phyloP scores from a whole-genome alignment of 306 rosid genomes.

The Elaeagnus macrophylla region DNA sequence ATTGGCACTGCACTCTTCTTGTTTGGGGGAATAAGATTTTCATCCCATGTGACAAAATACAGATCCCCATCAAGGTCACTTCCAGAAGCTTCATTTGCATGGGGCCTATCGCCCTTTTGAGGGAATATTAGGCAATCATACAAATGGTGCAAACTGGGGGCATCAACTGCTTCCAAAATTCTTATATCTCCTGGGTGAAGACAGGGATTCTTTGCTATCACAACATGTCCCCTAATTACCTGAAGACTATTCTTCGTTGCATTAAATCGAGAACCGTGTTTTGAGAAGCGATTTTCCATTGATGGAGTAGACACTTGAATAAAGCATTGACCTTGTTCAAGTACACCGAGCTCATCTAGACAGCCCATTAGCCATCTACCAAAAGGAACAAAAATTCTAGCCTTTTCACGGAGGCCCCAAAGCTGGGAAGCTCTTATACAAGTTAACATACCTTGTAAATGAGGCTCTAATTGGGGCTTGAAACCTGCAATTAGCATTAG shows the following conservation, averaged over 20 bases:
- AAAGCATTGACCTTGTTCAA: conserved; percentile 79
- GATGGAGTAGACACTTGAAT: conserved; percentile 69
- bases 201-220: conserved; percentile 80
- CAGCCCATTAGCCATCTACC: conserved; percentile 92
- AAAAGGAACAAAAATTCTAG: conserved; percentile 69
- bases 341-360: conserved; percentile 59
- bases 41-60: conserved; percentile 91
- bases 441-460: conserved; percentile 67
- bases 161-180: conserved; percentile 81
- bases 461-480: conserved; percentile 76
- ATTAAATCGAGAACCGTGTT: conserved; percentile 66
- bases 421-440: conserved; percentile 71
- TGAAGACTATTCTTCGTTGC: conserved; percentile 38
- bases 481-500: conserved; percentile 92
- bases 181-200: conserved; percentile 92
- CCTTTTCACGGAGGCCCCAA: conserved; percentile 83
- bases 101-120: conserved; percentile 85
- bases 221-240: conserved; percentile 55
- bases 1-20: conserved; percentile 75
- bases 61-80: conserved; percentile 94
- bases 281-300: conserved; percentile 64
- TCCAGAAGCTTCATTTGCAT: conserved; percentile 90
- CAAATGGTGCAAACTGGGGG: conserved; percentile 61
- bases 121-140: conserved; percentile 84
- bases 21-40: conserved; percentile 69